These are phyloP conservation scores for Coemansia furcata DNA, from an alignment of 192 early-diverging fungal genomes.

Conservation along the genomic window DNA sequence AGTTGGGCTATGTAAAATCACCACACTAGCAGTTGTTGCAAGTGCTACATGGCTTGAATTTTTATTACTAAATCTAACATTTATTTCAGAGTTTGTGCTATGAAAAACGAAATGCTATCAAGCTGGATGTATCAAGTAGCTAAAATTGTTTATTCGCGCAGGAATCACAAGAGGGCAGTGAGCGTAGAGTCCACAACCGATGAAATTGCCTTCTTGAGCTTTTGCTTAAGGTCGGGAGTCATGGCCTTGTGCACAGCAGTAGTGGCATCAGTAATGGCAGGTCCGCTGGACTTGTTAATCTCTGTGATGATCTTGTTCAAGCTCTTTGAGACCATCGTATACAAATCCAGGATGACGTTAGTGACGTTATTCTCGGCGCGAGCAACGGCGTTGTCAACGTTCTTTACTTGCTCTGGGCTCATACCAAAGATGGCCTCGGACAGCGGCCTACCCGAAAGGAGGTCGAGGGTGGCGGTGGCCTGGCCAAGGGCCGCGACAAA, in stretches of 20 bases:
- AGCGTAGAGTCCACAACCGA: slow-evolving; percentile 45
- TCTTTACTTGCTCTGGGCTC: slow-evolving; percentile 45
- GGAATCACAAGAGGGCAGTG: slow-evolving; percentile 36
- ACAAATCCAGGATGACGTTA: slow-evolving; percentile 13
- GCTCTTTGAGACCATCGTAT: slow-evolving; percentile 19
- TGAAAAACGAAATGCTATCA: not conserved
- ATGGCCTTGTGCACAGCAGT: slow-evolving; percentile 38
- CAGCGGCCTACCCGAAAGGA: slow-evolving; percentile 41
- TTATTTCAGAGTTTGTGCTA: not conserved
- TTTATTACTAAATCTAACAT: not conserved
- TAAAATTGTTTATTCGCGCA: not conserved
- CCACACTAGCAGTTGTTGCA: not conserved
- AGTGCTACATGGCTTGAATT: not conserved
- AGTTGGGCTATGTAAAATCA: not conserved
- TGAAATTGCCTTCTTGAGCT: slow-evolving; percentile 49
- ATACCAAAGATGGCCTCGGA: slow-evolving; percentile 52
- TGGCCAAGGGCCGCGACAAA: slow-evolving; percentile 30
- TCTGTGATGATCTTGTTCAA: slow-evolving; percentile 28
- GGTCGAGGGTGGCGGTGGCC: slow-evolving; percentile 44
- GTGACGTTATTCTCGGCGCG: slow-evolving; percentile 34
- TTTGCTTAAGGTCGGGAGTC: slow-evolving; percentile 49
- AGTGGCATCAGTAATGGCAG: slow-evolving; percentile 35
- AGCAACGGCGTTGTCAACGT: slow-evolving; percentile 33
- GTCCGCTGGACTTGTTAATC: slow-evolving; percentile 41
- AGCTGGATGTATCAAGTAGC: not conserved